A percentile compares a stretch with the other conserved stretches of the same genome.
These are phyloP conservation scores for Pseudonitzschia multiseries DNA, from an alignment of 108 stramenopile species.

Conservation along the genomic window DNA sequence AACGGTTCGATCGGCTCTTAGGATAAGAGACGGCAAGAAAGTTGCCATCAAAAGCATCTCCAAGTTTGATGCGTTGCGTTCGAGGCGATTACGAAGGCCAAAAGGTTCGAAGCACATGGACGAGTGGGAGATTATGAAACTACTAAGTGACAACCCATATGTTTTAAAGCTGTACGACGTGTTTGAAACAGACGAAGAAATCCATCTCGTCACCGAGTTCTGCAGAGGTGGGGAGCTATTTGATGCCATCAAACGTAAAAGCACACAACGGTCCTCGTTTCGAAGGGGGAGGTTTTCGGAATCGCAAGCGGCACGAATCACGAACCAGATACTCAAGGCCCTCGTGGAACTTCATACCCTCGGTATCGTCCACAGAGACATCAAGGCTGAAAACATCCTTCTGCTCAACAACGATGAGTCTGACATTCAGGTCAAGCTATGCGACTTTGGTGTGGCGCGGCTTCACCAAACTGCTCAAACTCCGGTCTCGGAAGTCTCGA, in stretches of 20 bases:
- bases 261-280: slow-evolving; percentile 17
- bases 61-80: slow-evolving; percentile 82
- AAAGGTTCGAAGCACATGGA: slow-evolving; percentile 51
- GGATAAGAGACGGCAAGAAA: slow-evolving; percentile 38
- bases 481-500: background rate
- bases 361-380: slow-evolving; percentile 78
- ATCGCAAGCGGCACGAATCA: slow-evolving; percentile 65
- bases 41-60: slow-evolving; percentile 87
- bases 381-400: slow-evolving; percentile 90
- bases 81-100: slow-evolving; percentile 46
- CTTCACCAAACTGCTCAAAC: slow-evolving; percentile 13
- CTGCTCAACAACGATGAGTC: slow-evolving; percentile 51
- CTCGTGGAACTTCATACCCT: slow-evolving; percentile 59
- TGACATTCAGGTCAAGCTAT: slow-evolving; percentile 65
- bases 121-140: slow-evolving; percentile 78
- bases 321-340: slow-evolving; percentile 66
- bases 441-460: slow-evolving; percentile 89
- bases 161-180: slow-evolving; percentile 78
- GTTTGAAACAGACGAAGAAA: slow-evolving; percentile 82
- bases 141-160: slow-evolving; percentile 54
- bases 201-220: slow-evolving; percentile 85
- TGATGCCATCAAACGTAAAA: slow-evolving; percentile 58
- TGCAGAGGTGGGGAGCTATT: slow-evolving; percentile 87
- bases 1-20: slow-evolving; percentile 65
- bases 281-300: slow-evolving; percentile 67